Evolutionary conservation across 768 basidiomycete species (phyloP).

Genomic region (Podaxis sp.): DNA sequence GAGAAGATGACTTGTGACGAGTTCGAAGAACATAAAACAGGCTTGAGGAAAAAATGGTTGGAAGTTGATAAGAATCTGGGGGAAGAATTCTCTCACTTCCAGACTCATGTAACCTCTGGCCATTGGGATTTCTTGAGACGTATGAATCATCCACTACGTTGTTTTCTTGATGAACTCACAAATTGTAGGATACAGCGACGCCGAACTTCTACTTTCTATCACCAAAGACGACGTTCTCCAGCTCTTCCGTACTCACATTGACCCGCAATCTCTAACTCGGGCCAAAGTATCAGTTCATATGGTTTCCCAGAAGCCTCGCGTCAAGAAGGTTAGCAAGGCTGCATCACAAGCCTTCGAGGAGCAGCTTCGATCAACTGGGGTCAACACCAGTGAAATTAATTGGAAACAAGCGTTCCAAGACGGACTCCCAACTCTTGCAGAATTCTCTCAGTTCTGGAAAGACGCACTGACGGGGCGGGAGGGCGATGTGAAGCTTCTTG

Average conservation of each 20-base stretch:
- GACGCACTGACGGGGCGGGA: constrained; percentile 36
- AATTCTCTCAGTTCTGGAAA: constrained; percentile 66
- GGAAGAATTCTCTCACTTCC: constrained; percentile 73
- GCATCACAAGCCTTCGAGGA: constrained; percentile 61
- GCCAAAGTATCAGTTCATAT: constrained; percentile 85
- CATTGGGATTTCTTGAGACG: constrained; percentile 85
- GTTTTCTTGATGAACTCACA: constrained; percentile 7
- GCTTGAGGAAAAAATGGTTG: constrained; percentile 75
- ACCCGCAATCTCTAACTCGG: constrained; percentile 63
- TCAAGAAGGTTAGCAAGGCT: constrained; percentile 56
- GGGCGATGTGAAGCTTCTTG: constrained; percentile 42
- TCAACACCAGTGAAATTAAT: constrained; percentile 42
- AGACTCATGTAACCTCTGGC: constrained; percentile 68
- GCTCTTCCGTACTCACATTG: constrained; percentile 65
- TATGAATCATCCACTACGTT: constrained; percentile 32
- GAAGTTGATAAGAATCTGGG: constrained; percentile 86
- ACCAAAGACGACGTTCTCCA: constrained; percentile 72
- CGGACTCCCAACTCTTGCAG: constrained; percentile 51
- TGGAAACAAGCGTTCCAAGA: constrained; percentile 51
- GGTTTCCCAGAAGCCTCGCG: constrained; percentile 60
- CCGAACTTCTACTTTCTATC: constrained; percentile 54
- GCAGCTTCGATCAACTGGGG: constrained; percentile 17
- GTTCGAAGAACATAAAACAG: constrained; percentile 73
- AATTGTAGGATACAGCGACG: constrained; percentile 65
- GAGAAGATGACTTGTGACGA: constrained; percentile 66